Conservation (phyloP, 1,284 basidiomycete species). For the Puccinia coronata region DNA sequence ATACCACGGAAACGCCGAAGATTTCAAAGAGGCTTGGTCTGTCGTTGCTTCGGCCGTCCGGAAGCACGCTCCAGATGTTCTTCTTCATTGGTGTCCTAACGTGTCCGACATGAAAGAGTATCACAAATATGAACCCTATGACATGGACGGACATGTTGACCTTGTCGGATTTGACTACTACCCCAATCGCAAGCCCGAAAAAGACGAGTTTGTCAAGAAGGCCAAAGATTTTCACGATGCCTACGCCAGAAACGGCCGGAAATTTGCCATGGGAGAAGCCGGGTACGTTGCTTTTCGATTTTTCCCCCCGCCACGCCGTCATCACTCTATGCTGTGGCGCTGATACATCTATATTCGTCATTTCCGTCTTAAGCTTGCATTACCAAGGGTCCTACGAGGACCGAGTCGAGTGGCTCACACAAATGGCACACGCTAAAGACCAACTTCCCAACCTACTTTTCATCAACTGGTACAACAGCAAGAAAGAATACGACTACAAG, state of each 20-base stretch:
- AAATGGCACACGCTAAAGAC: constrained; percentile 51
- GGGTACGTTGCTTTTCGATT: constrained; percentile 53
- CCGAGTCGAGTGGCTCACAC: constrained; percentile 19
- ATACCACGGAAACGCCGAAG: constrained; percentile 50
- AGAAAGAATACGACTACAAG: constrained; percentile 38
- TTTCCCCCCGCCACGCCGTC: too few relatives aligned
- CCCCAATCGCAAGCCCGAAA: constrained; percentile 51
- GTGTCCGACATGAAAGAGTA: constrained; percentile 53
- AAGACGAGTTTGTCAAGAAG: constrained; percentile 53
- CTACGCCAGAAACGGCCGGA: constrained; percentile 52
- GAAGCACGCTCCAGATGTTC: constrained; percentile 56
- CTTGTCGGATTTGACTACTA: constrained; percentile 58
- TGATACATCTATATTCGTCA: constrained; percentile 53
- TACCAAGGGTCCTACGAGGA: constrained; percentile 5
- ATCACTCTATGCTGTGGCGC: constrained; percentile 50
- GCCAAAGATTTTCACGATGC: constrained; percentile 59
- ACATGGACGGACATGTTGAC: constrained; percentile 56
- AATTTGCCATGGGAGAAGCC: constrained; percentile 59
- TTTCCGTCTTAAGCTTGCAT: constrained; percentile 48
- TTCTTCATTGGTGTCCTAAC: constrained; percentile 53
- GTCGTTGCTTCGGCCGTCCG: constrained; percentile 56
- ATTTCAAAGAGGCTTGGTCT: constrained; percentile 59
- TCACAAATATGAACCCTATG: constrained; percentile 55
- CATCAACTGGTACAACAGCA: constrained; percentile 58
- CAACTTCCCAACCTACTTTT: constrained; percentile 57